Evolutionary conservation across 805 yeast species (phyloP), one percentile per base, ranked within the genome.

Genomic region (Candida quercuum): DNA sequence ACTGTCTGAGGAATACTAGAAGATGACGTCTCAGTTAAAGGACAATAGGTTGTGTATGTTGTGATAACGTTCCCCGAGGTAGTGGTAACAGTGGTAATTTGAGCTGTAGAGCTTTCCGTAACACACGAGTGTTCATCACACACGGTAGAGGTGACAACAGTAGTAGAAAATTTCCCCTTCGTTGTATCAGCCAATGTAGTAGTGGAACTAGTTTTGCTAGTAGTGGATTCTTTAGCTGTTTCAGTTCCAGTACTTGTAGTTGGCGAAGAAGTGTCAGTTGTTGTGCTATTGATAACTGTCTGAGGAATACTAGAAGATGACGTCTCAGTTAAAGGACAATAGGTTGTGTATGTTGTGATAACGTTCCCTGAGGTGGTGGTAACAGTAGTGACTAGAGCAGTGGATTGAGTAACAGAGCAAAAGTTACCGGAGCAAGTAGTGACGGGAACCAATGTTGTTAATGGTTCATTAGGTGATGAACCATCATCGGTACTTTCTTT

Each of bases 1-100:
- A 33, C 12, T 13, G 15, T 6, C 4, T 3, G 32, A 24, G 14
- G 39, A 16, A 28, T 13, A 14, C 25, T 19, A 14, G 33, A 22
- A 13, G 25, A 23, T 15, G 17, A n/a, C 14, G 29, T 28, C 15
- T 18, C 32, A n/a, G 57, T 49, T 23, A 56, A 40, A 27, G 71
- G 71, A 43, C 69, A 64, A 54, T 63, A 64, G 5, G 71, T 65
- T 13, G 70, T 63, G 57, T 61, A 72, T 15, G 52, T 51, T 12
- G 70, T 71, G 32, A 36, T 56, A 3, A 42, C 36, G 7, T 67
- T 59, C 24, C 37, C 40, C 14, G 36, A 31, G 5, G 58, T 48
- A 3, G 55, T 47, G 9, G 63, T 57, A 9, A 56, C 50, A 32
- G 66, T 56, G 22, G 64, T 56, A 13, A 57, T 37, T 5, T 40